Percentiles rank a stretch among this genome's conserved stretches.
phyloP scores from a whole-genome alignment of 495 filamentous ascomycete genomes.

The Talaromyces trachyspermus region DNA sequence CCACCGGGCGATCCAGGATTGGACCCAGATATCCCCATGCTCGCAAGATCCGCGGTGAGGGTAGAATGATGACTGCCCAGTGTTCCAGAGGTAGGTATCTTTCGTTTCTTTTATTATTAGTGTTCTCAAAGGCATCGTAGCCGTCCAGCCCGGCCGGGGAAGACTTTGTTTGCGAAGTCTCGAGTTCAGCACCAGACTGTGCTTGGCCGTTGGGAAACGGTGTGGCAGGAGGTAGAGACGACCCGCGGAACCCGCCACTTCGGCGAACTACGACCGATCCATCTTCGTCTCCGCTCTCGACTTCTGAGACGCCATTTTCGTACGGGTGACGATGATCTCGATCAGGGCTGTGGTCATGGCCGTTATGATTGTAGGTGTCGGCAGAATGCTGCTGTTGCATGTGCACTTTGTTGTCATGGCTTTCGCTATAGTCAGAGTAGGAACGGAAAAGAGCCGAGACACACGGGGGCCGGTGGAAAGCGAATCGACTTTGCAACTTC shows the following conservation, averaged over 20 bases:
- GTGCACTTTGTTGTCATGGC: slow-evolving; percentile 39
- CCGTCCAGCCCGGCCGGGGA: slow-evolving; percentile 56
- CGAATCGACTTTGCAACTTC: slow-evolving; percentile 76
- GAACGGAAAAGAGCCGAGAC: slow-evolving; percentile 68
- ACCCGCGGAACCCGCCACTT: slow-evolving; percentile 37
- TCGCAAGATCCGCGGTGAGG: slow-evolving; percentile 55
- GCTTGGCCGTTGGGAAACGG: slow-evolving; percentile 21
- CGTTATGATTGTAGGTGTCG: slow-evolving; percentile 29
- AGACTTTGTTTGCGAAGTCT: slow-evolving; percentile 24
- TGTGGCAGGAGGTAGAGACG: slow-evolving; percentile 27
- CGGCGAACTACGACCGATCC: slow-evolving; percentile 38
- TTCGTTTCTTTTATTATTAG: slow-evolving; percentile 99
- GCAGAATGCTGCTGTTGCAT: slow-evolving; percentile 30
- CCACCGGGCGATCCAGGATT: slow-evolving; percentile 33
- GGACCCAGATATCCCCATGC: slow-evolving; percentile 48
- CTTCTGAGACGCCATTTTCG: slow-evolving; percentile 30
- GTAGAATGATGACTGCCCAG: slow-evolving; percentile 54
- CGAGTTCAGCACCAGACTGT: slow-evolving; percentile 20
- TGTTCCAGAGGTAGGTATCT: slow-evolving; percentile 84
- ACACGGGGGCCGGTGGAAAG: slow-evolving; percentile 67
- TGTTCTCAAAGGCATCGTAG: slow-evolving; percentile 97
- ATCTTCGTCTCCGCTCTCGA: slow-evolving; percentile 41
- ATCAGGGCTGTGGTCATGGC: slow-evolving; percentile 42
- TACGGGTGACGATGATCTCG: slow-evolving; percentile 30
- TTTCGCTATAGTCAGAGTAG: slow-evolving; percentile 40